Base-by-base conservation (phyloP, 108 stramenopile genomes). In the Cyclostephanos tholiformis region DNA sequence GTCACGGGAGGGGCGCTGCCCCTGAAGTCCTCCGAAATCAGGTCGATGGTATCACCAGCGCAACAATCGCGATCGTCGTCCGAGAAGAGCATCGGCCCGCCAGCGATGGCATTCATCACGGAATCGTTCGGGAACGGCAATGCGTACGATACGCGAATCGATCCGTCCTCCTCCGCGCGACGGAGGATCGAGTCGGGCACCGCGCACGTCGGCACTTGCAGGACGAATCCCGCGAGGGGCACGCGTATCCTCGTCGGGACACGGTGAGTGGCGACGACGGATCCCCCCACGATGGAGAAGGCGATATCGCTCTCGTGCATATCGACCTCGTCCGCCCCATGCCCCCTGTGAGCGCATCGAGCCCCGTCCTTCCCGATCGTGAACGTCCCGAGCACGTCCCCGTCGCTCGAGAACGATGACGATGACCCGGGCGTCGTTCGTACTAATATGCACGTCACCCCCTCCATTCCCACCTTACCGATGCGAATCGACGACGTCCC, bases 1-100 rank as follows among this genome's bases (percentile, higher is more conserved):
- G 81, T 82, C n/a, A 82, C 64, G 0, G 81, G 81, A 0, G 81
- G 81, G 14, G 81, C 81, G 14, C 49, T 77, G 5, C 71, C 71
- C 17, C 22, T 29, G 53, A 82, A 82, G 29, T 77, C 81, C 59
- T 82, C 81, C 5, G 70, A 55, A 4, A 25, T 0, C 26, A 72
- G 19, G 14, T 82, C 65, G 25, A 77, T 69, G 23, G 74, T 22
- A 32, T 23, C 17, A 43, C 59, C 50, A 36, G 25, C 22, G 22
- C 14, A 16, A 7, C 55, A 32, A 12, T 41, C 44, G 44, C 3
- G 2, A 14, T 16, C 44, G 44, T 46, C 44, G 70, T 72, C 65
- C 25, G 67, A 68, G 32, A 81, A 71, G 55, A 76, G 58, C 63
- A 82, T 62, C 11, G 81, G 81, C 8, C 81, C 81, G 27, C 76